Conservation (phyloP, 257 asterid species). For the Fraxinus cuspidata region DNA sequence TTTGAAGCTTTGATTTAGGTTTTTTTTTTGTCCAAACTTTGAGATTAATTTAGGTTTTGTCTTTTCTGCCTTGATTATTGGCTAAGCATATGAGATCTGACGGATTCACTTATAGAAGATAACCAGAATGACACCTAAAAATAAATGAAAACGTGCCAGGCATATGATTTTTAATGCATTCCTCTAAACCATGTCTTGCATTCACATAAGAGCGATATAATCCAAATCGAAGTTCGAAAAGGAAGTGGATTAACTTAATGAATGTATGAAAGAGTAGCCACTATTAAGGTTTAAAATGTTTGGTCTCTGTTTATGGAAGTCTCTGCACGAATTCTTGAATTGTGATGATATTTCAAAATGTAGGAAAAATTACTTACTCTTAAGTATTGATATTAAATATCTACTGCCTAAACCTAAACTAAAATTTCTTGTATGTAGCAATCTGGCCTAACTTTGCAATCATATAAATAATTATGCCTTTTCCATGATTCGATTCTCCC, state of each 20-base stretch:
- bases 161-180: too few species aligned
- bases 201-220: too few species aligned
- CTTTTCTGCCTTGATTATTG: too few species aligned
- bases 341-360: constrained; percentile 5
- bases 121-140: too few species aligned
- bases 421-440: constrained; percentile 12
- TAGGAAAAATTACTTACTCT: constrained; percentile 13
- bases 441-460: constrained; percentile 23
- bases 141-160: too few species aligned
- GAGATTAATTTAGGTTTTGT: too few species aligned
- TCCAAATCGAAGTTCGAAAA: too few species aligned
- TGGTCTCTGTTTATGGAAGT: constrained; percentile 12
- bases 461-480: background rate
- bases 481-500: background rate
- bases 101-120: too few species aligned
- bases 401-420: background rate
- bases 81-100: too few species aligned
- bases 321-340: constrained; percentile 8
- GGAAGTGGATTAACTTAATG: background rate
- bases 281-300: constrained; percentile 8
- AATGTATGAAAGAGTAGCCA: background rate
- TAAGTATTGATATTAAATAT: constrained; percentile 4
- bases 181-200: too few species aligned
- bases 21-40: too few species aligned
- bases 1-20: too few species aligned